Conservation (phyloP, 306 rosid species). For the Rosa multiflora region DNA sequence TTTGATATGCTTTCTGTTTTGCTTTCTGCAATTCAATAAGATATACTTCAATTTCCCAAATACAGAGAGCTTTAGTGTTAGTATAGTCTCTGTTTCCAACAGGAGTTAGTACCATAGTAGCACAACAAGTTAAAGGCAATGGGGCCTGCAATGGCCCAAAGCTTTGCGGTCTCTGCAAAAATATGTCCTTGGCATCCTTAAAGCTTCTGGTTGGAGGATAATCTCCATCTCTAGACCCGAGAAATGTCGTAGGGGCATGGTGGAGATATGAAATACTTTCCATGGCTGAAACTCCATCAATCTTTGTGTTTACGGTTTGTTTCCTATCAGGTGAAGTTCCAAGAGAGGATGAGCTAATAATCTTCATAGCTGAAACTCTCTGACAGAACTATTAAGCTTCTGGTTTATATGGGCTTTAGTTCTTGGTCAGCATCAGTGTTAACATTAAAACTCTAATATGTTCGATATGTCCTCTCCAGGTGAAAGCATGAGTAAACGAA, state of each 20-base stretch:
- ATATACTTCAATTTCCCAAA: too few species aligned
- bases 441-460: background rate
- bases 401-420: background rate
- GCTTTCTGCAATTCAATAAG: too few species aligned
- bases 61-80: too few species aligned
- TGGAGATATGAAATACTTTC: slow-evolving; percentile 41
- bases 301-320: background rate
- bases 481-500: background rate
- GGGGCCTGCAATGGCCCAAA: slow-evolving; percentile 75
- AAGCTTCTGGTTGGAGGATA: slow-evolving; percentile 24
- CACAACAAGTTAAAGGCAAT: slow-evolving; percentile 74
- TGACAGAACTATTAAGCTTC: background rate
- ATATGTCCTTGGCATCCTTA: slow-evolving; percentile 31
- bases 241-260: slow-evolving; percentile 43
- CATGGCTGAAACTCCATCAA: background rate
- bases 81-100: too few species aligned
- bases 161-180: slow-evolving; percentile 43
- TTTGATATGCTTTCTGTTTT: too few species aligned
- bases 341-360: background rate
- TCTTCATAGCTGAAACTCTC: background rate
- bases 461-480: background rate
- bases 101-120: slow-evolving; percentile 68
- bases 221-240: slow-evolving; percentile 46
- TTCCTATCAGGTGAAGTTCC: background rate
- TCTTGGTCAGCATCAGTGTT: background rate